These are phyloP conservation scores for Pseudoneurospora amorphoporcata DNA, from an alignment of 495 filamentous ascomycete genomes.

Conservation along the genomic window DNA sequence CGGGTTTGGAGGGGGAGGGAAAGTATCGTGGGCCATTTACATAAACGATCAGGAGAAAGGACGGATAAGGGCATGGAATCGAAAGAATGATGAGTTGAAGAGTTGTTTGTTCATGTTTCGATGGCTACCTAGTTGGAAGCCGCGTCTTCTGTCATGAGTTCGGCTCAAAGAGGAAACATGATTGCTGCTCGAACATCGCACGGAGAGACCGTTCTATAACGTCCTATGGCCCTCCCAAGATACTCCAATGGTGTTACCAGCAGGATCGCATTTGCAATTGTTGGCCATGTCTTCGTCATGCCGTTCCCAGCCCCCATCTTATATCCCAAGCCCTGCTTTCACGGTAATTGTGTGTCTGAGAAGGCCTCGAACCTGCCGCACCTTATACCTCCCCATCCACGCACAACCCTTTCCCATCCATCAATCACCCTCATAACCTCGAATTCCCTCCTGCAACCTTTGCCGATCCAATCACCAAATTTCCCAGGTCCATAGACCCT, in stretches of 20 bases:
- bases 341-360: neutral
- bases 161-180: neutral
- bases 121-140: neutral
- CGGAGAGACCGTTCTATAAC: neutral
- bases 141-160: neutral
- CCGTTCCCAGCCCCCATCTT: neutral
- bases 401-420: neutral
- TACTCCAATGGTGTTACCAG: neutral
- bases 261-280: neutral
- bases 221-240: neutral
- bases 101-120: neutral
- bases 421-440: constrained; percentile 28
- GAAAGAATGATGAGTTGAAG: too few species aligned
- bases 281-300: neutral
- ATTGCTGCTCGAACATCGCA: neutral
- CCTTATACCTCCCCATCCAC: neutral
- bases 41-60: too few species aligned
- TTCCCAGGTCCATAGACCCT: constrained; percentile 3
- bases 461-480: neutral
- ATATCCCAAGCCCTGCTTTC: neutral
- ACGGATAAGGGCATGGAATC: too few species aligned
- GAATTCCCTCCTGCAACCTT: constrained; percentile 2
- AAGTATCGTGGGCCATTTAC: too few species aligned
- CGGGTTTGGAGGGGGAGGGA: too few species aligned
- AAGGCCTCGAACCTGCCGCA: neutral